Conservation (phyloP, 148 eudicot species). For the Persicaria tinctoria region DNA sequence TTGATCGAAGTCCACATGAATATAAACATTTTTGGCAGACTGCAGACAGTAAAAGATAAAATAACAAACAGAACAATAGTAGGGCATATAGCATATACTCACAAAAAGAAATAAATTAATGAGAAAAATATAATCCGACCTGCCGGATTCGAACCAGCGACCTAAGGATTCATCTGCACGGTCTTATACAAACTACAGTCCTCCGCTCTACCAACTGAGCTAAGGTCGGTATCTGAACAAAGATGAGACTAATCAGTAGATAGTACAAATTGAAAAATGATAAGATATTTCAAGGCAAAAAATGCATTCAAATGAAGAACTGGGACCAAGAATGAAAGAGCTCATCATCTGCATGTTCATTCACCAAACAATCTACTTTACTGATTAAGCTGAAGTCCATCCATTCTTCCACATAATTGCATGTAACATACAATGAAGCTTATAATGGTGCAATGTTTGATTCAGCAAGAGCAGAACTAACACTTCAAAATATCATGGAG, state of each 20-base stretch:
- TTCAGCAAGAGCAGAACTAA: no score
- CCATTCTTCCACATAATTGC: not conserved
- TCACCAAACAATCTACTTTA: no score
- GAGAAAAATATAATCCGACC: slow-evolving; percentile 13
- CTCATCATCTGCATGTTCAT: no score
- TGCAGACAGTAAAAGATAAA: not conserved
- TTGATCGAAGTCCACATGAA: not conserved
- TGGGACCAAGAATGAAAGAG: not conserved
- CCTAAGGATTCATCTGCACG: slow-evolving; percentile 17
- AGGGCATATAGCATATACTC: not conserved
- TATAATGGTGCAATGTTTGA: no score
- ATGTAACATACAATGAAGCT: not conserved
- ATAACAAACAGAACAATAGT: not conserved
- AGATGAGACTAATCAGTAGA: no score
- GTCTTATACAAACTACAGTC: not conserved
- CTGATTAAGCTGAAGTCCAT: not conserved
- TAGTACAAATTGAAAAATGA: no score
- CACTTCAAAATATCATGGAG: no score
- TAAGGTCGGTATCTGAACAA: not conserved
- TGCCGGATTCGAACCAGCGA: slow-evolving; percentile 31
- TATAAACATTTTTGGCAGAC: not conserved
- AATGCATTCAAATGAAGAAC: not conserved
- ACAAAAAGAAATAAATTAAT: not conserved
- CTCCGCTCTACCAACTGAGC: not conserved
- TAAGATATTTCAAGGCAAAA: not conserved